Evolutionary conservation across 108 stramenopile species (phyloP).

Genomic region (Schizochytrium sp.): DNA sequence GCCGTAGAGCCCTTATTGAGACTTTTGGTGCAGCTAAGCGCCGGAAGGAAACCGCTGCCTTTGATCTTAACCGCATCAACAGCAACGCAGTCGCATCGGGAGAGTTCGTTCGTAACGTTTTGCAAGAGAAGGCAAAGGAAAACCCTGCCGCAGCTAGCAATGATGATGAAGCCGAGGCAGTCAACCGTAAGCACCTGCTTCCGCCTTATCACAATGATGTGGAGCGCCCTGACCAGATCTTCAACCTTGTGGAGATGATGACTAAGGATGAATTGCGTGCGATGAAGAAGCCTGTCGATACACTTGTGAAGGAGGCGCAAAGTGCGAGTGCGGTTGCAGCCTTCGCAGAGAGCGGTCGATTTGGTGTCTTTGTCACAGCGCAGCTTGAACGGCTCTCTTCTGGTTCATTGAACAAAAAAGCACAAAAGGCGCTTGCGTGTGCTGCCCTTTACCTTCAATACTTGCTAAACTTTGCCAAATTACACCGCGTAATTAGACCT

Average conservation of each 20-base stretch:
- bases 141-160: neutral
- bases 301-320: slow-evolving; percentile 1
- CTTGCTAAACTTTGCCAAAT: slow-evolving; percentile 20
- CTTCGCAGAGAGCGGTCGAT: neutral
- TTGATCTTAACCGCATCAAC: neutral
- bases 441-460: slow-evolving; percentile 22
- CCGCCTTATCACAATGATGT: slow-evolving; percentile 4
- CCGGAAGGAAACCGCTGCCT: slow-evolving; percentile 24
- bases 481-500: neutral
- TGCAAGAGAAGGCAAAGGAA: neutral
- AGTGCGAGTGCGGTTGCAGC: neutral
- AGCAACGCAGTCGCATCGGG: slow-evolving; percentile 16
- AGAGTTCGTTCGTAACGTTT: neutral
- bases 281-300: neutral
- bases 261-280: neutral
- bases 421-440: slow-evolving; percentile 22
- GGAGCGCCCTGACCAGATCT: neutral
- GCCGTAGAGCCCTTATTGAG: slow-evolving; percentile 16
- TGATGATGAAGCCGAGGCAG: slow-evolving; percentile 2
- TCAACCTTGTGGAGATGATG: neutral
- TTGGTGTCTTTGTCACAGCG: neutral
- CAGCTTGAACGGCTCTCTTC: slow-evolving; percentile 2
- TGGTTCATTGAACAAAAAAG: neutral
- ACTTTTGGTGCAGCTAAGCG: slow-evolving; percentile 32
- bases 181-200: neutral